A percentile compares a stretch with the other conserved stretches of the same genome.
phyloP scores from a whole-genome alignment of 2,329 filamentous ascomycete genomes.

The Trichoderma sp. region DNA sequence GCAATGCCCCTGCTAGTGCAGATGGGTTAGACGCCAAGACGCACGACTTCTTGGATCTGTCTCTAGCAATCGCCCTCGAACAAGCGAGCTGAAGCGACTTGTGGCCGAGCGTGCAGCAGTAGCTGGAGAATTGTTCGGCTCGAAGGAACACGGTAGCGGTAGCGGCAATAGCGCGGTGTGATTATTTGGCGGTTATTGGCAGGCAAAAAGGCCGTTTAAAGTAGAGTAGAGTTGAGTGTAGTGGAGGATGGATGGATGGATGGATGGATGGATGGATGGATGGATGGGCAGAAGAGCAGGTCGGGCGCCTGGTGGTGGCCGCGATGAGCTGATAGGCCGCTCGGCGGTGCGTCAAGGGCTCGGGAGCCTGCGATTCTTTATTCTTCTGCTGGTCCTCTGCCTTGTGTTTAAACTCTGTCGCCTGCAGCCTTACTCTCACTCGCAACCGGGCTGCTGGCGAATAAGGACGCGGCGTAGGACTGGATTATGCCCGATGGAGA shows the following conservation, averaged over 20 bases:
- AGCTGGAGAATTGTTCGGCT: neutral
- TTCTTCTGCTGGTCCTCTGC: neutral
- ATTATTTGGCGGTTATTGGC: conserved; percentile 8
- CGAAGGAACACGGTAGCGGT: conserved; percentile 5
- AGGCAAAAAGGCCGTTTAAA: neutral
- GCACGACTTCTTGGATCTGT: conserved; percentile 23
- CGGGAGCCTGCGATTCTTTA: neutral
- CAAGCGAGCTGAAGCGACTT: conserved; percentile 22
- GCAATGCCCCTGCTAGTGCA: conserved; percentile 19
- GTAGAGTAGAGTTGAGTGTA: neutral
- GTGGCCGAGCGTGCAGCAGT: neutral
- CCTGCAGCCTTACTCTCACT: conserved; percentile 24
- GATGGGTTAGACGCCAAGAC: conserved; percentile 14
- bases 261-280: neutral
- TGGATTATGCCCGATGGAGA: conserved; percentile 22
- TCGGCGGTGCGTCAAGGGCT: conserved; percentile 16
- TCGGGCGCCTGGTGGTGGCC: conserved; percentile 20
- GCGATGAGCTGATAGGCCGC: conserved; percentile 25
- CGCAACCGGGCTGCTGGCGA: conserved; percentile 11
- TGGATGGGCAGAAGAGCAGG: conserved; percentile 10
- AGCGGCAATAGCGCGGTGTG: conserved; percentile 16
- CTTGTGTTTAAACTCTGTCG: conserved; percentile 19
- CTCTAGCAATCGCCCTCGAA: conserved; percentile 12
- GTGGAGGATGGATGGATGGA: conserved; percentile 1
- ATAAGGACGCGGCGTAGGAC: conserved; percentile 11